Percentiles rank a stretch among this genome's conserved stretches.
Evolutionary conservation across 257 asterid genomes (phyloP).

Genomic region (Pogostemon cablin): DNA sequence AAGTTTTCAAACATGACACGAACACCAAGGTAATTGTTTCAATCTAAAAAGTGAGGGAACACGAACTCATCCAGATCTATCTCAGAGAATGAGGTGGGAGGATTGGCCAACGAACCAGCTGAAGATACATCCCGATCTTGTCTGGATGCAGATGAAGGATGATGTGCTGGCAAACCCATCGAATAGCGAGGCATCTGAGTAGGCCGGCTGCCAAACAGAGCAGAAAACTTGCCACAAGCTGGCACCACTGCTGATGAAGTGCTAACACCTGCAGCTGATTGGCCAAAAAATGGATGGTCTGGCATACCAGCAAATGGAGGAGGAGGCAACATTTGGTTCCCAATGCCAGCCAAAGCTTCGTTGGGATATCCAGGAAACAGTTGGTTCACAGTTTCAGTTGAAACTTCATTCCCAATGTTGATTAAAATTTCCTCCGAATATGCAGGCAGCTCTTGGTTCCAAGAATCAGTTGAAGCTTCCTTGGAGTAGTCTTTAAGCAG

Average conservation of each 20-base stretch:
- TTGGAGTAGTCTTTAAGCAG: too few relatives aligned
- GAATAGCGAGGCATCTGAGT: neutral
- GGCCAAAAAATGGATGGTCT: neutral
- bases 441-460: too few relatives aligned
- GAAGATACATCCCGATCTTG: constrained; percentile 2
- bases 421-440: too few relatives aligned
- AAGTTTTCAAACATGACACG: neutral
- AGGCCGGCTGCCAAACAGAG: neutral
- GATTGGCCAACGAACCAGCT: neutral
- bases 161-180: neutral
- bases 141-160: neutral
- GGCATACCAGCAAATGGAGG: neutral
- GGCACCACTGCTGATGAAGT: too few relatives aligned
- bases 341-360: too few relatives aligned
- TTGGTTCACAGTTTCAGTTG: too few relatives aligned
- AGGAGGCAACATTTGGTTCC: too few relatives aligned
- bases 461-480: too few relatives aligned
- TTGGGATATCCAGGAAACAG: too few relatives aligned
- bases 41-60: constrained; percentile 31
- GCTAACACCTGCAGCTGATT: neutral
- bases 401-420: too few relatives aligned
- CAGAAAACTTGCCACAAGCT: neutral
- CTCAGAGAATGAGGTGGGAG: neutral
- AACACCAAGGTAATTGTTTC: neutral
- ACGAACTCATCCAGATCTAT: constrained; percentile 27